These are phyloP conservation scores for Incumbomyces delicatus DNA, from an alignment of 2,329 filamentous ascomycete genomes.

Conservation along the genomic window DNA sequence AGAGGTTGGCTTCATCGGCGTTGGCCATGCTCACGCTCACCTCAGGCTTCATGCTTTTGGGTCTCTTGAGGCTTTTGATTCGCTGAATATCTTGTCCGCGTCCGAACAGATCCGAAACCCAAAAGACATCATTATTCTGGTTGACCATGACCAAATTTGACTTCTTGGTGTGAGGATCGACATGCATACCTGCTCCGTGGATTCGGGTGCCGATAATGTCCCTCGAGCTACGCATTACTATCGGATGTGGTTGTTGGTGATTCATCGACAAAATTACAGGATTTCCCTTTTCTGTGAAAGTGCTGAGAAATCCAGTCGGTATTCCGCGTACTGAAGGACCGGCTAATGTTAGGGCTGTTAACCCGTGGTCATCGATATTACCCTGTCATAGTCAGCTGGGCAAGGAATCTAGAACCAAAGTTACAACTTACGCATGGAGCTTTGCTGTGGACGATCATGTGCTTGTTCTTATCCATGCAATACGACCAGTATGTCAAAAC, in stretches of 20 bases:
- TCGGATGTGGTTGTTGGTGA: neutral
- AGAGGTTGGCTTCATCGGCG: conserved; percentile 3
- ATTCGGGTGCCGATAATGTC: conserved; percentile 1
- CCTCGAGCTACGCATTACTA: neutral
- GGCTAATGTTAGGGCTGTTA: neutral
- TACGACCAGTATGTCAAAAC: conserved; percentile 2
- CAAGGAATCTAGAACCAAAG: neutral
- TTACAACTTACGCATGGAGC: conserved; percentile 2
- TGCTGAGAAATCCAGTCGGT: conserved; percentile 4
- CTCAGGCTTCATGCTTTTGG: conserved; percentile 1
- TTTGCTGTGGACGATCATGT: conserved; percentile 1
- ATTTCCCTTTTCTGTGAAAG: conserved; percentile 4
- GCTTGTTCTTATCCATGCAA: neutral
- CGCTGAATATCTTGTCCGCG: conserved; percentile 8
- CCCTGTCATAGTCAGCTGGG: neutral
- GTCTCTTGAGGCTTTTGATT: conserved; percentile 10
- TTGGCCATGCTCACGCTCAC: neutral
- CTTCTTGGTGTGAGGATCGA: conserved; percentile 1
- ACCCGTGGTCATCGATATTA: conserved; percentile 5
- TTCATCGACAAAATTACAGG: conserved; percentile 3
- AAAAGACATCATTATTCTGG: conserved; percentile 6
- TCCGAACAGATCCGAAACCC: conserved; percentile 5
- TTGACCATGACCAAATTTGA: conserved; percentile 5
- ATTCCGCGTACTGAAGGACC: neutral
- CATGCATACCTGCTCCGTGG: neutral